A percentile compares a stretch with the other conserved stretches of the same genome.
phyloP scores from a whole-genome alignment of 768 basidiomycete species.

The Hirschioporus abietinus region DNA sequence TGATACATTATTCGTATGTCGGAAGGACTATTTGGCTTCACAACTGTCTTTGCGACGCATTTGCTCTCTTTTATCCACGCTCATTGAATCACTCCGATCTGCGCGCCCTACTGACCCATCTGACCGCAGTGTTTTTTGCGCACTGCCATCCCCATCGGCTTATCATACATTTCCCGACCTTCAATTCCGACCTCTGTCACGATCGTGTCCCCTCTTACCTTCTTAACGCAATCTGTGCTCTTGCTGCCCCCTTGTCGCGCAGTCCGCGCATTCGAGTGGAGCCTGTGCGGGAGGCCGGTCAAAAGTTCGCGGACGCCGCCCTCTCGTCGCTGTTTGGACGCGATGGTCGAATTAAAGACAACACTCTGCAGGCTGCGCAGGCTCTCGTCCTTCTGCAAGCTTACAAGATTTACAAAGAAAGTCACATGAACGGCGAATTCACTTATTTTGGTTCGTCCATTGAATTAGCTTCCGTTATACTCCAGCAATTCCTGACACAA shows the following conservation, averaged over 20 bases:
- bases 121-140: slow-evolving; percentile 64
- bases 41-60: not conserved
- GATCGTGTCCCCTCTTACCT: slow-evolving; percentile 67
- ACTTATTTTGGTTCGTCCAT: slow-evolving; percentile 24
- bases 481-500: slow-evolving; percentile 7
- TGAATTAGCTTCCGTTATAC: slow-evolving; percentile 3
- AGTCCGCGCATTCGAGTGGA: slow-evolving; percentile 55
- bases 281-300: slow-evolving; percentile 49
- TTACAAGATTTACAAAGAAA: slow-evolving; percentile 48
- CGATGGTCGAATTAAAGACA: slow-evolving; percentile 54
- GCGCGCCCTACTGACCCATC: slow-evolving; percentile 1
- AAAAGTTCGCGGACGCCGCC: slow-evolving; percentile 50
- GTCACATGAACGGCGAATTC: slow-evolving; percentile 22
- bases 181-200: slow-evolving; percentile 58
- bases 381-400: slow-evolving; percentile 68
- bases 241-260: slow-evolving; percentile 72
- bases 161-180: slow-evolving; percentile 76
- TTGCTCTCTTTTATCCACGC: not conserved
- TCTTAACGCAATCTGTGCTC: slow-evolving; percentile 68
- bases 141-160: slow-evolving; percentile 74
- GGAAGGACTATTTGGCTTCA: not conserved
- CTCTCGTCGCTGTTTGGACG: slow-evolving; percentile 67
- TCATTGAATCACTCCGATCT: not conserved
- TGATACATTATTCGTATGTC: not conserved
- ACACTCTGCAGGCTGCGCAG: slow-evolving; percentile 68